Percentiles rank a stretch among this genome's conserved stretches.
These are phyloP conservation scores for Fusarium sp. DNA, from an alignment of 2,329 filamentous ascomycete genomes.

Conservation along the genomic window DNA sequence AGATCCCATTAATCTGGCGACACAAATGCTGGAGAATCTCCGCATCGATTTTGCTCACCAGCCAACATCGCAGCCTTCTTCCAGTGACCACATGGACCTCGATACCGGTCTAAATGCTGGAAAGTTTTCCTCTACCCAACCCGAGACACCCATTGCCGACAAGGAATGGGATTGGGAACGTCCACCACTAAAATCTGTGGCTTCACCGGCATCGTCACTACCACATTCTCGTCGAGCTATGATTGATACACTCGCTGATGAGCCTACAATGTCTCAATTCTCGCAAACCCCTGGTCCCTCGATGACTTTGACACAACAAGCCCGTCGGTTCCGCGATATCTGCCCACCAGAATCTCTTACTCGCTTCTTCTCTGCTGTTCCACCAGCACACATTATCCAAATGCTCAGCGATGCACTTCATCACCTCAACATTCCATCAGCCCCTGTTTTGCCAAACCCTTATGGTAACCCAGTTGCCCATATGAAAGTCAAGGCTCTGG, in stretches of 20 bases:
- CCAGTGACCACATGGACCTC: conserved; percentile 74
- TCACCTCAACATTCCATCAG: conserved; percentile 83
- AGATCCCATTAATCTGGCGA: conserved; percentile 88
- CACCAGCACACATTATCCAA: conserved; percentile 79
- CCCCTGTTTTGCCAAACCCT: conserved; percentile 59
- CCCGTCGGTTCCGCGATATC: conserved; percentile 89
- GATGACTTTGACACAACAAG: conserved; percentile 87
- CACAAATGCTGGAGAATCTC: conserved; percentile 91
- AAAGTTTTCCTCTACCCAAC: conserved; percentile 83
- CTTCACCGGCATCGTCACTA: conserved; percentile 54
- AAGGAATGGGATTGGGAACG: conserved; percentile 89
- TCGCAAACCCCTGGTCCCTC: conserved; percentile 81
- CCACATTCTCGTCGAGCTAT: conserved; percentile 56
- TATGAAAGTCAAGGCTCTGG: conserved; percentile 80
- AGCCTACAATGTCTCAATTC: conserved; percentile 90
- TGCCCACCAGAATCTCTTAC: conserved; percentile 88
- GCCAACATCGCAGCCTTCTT: conserved; percentile 61
- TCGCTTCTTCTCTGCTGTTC: conserved; percentile 89
- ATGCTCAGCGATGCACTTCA: conserved; percentile 85
- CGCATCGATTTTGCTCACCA: conserved; percentile 86
- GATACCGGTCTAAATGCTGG: conserved; percentile 63
- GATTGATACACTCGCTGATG: conserved; percentile 79
- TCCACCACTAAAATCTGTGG: conserved; percentile 69
- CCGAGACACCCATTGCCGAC: conserved; percentile 80
- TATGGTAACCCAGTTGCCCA: conserved; percentile 68